Conservation (phyloP, 768 basidiomycete species). For the Lenzites betulinus region DNA sequence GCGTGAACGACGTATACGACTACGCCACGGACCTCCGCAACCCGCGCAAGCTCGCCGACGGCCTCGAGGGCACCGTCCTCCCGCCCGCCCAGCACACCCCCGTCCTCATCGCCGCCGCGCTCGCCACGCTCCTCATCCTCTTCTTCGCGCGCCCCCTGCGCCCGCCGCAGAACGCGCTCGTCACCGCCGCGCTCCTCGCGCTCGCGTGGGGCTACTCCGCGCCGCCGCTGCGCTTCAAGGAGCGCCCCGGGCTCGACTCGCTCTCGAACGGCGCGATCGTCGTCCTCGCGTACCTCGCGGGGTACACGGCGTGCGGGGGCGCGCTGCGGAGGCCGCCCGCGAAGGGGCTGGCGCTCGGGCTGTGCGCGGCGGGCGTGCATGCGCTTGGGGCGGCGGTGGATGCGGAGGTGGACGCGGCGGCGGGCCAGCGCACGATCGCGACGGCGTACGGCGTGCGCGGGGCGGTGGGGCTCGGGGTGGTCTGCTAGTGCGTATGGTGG, state of each 20-base stretch:
- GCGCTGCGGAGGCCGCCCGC: not conserved
- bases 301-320: slow-evolving; percentile 9
- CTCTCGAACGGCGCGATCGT: slow-evolving; percentile 16
- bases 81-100: not conserved
- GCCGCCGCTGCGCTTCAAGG: slow-evolving; percentile 13
- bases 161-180: not conserved
- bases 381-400: slow-evolving; percentile 13
- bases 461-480: not conserved
- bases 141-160: not conserved
- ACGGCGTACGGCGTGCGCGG: not conserved
- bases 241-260: slow-evolving; percentile 8
- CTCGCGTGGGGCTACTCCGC: slow-evolving; percentile 13
- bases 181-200: not conserved
- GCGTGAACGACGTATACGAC: slow-evolving; percentile 18
- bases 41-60: slow-evolving; percentile 8
- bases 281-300: slow-evolving; percentile 6
- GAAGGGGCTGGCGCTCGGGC: slow-evolving; percentile 6
- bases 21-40: slow-evolving; percentile 12
- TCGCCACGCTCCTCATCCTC: not conserved
- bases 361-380: slow-evolving; percentile 13
- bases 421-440: slow-evolving; percentile 12
- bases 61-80: slow-evolving; percentile 16
- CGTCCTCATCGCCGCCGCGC: not conserved
- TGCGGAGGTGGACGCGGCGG: slow-evolving; percentile 2
- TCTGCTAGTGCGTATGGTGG: slow-evolving; percentile 10